These are phyloP conservation scores for Blastobotrys elegans DNA, from an alignment of 1,139 yeast genomes.

Conservation along the genomic window DNA sequence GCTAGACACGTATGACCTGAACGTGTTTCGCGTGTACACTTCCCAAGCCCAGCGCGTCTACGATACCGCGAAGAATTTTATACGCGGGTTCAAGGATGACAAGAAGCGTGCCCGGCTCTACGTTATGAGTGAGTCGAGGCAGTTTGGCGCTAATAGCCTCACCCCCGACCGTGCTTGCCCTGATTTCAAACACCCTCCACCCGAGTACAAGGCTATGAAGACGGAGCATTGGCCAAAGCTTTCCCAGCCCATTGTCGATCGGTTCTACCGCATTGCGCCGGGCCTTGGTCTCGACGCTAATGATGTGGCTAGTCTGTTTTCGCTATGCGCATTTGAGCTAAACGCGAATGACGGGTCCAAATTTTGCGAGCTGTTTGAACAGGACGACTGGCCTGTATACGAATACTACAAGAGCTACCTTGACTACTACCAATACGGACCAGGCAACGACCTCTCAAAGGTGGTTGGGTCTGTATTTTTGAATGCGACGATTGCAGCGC, in stretches of 20 bases:
- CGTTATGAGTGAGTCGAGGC: slow-evolving; percentile 7
- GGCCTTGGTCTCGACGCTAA: background rate
- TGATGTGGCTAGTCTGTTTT: slow-evolving; percentile 30
- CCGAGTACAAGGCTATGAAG: background rate
- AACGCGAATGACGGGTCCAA: slow-evolving; percentile 46
- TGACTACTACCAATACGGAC: slow-evolving; percentile 47
- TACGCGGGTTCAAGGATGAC: slow-evolving; percentile 12
- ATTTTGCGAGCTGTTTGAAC: slow-evolving; percentile 48
- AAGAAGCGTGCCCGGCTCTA: slow-evolving; percentile 3
- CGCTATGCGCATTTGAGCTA: slow-evolving; percentile 52
- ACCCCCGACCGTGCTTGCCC: slow-evolving; percentile 14
- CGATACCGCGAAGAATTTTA: slow-evolving; percentile 19
- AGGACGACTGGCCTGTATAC: slow-evolving; percentile 35
- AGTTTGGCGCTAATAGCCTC: slow-evolving; percentile 14
- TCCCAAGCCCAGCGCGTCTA: slow-evolving; percentile 17
- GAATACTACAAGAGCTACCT: slow-evolving; percentile 10
- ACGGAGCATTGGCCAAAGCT: background rate
- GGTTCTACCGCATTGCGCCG: slow-evolving; percentile 6
- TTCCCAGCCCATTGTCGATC: slow-evolving; percentile 8
- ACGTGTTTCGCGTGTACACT: slow-evolving; percentile 16
- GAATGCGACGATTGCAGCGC: slow-evolving; percentile 45
- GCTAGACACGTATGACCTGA: background rate
- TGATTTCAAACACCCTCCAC: background rate
- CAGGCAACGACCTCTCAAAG: slow-evolving; percentile 41
- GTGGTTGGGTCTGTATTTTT: slow-evolving; percentile 46